Evolutionary conservation across 768 basidiomycete species (phyloP), one percentile per base, ranked within the genome.

Genomic region (Xerocomellus intermedius): DNA sequence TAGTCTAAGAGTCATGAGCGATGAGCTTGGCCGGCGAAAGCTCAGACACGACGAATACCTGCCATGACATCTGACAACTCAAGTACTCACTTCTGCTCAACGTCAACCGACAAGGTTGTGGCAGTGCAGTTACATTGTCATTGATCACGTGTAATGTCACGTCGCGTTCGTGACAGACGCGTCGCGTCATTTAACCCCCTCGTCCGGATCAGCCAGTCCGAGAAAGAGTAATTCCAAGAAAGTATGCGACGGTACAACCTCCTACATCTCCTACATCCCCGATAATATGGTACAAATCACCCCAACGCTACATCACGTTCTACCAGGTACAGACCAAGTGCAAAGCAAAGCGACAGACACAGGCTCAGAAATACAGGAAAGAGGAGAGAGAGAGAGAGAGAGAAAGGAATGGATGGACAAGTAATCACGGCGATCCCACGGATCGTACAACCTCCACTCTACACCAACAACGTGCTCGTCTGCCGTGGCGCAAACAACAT

Each of bases 1-100:
- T 94, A 89, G 60, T 94, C 92, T 86, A 28, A 17, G 21, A 8
- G 37, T 10, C 24, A n/a, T 56, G 39, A 63, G 54, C 24, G 33
- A 41, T 22, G 35, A 30, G 14, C 22, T 22, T 30, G 32, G 43
- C 10, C 39, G 28, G 51, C 6, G 17, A 42, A 42, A 26, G 10
- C 5, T 22, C 16, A 21, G 28, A 52, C n/a, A 19, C 28, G 16
- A 43, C 38, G 50, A 54, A 53, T 59, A 66, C 65, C 65, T 66
- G 57, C 59, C 65, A 66, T 64, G n/a, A n/a, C n/a, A n/a, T n/a
- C n/a, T 26, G 8, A 26, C 26, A 26, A 26, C 43, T 39, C 41
- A 26, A n/a, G n/a, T n/a, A n/a, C n/a, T n/a, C n/a, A 43, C 19
- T 48, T 49, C 45, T 45, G 48, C 43, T 33, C 16, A 19, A 39